Evolutionary conservation across 225 moss, liverwort and hornwort genomes (phyloP).

Genomic region (Lunularia cruciata): DNA sequence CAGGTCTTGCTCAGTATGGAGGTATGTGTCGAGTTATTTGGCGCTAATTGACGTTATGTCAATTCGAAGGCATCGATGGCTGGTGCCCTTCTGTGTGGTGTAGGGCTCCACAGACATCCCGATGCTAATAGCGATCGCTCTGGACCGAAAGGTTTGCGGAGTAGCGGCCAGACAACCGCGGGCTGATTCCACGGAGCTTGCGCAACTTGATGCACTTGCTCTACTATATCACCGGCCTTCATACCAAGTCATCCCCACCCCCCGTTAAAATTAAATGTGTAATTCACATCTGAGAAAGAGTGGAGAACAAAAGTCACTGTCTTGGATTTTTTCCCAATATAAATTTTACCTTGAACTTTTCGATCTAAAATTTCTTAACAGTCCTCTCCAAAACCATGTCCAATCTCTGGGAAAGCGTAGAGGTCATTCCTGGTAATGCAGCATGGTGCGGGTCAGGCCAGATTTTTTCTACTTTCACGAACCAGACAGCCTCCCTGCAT

Average conservation of each 20-base stretch:
- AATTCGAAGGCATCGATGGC: conserved; percentile 24
- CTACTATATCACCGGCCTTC: conserved; percentile 55
- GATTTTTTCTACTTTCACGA: no score
- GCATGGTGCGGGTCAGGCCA: no score
- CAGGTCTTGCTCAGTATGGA: not conserved
- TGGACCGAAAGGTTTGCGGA: conserved; percentile 23
- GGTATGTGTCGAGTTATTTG: not conserved
- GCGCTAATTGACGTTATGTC: not conserved
- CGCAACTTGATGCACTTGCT: conserved; percentile 27
- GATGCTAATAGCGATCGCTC: conserved; percentile 39
- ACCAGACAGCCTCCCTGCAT: no score
- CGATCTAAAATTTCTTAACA: no score
- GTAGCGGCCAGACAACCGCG: conserved; percentile 59
- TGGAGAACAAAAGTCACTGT: no score
- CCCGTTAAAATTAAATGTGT: no score
- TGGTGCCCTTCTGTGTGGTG: conserved; percentile 19
- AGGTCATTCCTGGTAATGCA: no score
- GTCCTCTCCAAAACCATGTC: no score
- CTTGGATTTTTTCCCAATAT: no score
- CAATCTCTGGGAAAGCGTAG: no score
- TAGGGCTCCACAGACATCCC: not conserved
- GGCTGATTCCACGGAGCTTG: conserved; percentile 54
- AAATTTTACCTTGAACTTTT: no score
- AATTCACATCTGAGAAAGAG: no score
- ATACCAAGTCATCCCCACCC: not conserved